These are phyloP conservation scores for Apiospora marii DNA, from an alignment of 2,329 filamentous ascomycete species.

Conservation along the genomic window DNA sequence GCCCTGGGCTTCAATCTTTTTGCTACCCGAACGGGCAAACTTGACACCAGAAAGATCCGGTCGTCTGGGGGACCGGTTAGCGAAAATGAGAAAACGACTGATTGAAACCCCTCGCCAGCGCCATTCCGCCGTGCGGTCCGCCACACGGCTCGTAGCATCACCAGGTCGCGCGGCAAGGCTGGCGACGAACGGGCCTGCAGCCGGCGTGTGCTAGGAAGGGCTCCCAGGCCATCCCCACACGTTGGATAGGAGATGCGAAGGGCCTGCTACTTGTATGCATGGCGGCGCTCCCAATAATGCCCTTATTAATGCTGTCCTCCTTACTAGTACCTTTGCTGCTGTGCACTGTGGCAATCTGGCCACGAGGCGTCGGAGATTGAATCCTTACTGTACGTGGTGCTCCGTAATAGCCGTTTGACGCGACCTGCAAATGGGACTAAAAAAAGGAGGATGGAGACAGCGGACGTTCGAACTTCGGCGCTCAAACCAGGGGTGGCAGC, in stretches of 20 bases:
- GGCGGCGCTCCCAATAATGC: constrained; percentile 13
- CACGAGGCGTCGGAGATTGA: constrained; percentile 18
- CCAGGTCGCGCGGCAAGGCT: constrained; percentile 17
- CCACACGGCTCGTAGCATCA: constrained; percentile 19
- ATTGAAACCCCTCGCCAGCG: neutral
- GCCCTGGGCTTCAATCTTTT: constrained; percentile 15
- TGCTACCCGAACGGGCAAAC: constrained; percentile 11
- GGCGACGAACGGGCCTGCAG: constrained; percentile 3
- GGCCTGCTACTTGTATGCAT: neutral
- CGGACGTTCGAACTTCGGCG: constrained; percentile 20
- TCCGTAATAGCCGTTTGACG: constrained; percentile 21
- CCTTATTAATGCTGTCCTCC: neutral
- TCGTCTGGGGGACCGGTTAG: constrained; percentile 15
- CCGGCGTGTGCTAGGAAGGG: neutral
- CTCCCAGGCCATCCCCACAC: neutral
- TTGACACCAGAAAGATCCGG: constrained; percentile 9
- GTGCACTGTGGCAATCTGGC: constrained; percentile 21
- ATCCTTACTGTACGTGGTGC: constrained; percentile 20
- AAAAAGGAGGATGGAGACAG: constrained; percentile 18
- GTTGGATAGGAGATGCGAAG: constrained; percentile 19
- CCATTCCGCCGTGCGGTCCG: neutral
- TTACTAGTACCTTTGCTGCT: neutral
- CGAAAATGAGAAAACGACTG: constrained; percentile 1
- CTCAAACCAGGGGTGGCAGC: constrained; percentile 6
- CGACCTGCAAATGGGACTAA: constrained; percentile 12